Percentiles rank a stretch among this genome's conserved stretches.
Conservation (phyloP, 2,329 filamentous ascomycete genomes). For the Claviceps lovelessii region DNA sequence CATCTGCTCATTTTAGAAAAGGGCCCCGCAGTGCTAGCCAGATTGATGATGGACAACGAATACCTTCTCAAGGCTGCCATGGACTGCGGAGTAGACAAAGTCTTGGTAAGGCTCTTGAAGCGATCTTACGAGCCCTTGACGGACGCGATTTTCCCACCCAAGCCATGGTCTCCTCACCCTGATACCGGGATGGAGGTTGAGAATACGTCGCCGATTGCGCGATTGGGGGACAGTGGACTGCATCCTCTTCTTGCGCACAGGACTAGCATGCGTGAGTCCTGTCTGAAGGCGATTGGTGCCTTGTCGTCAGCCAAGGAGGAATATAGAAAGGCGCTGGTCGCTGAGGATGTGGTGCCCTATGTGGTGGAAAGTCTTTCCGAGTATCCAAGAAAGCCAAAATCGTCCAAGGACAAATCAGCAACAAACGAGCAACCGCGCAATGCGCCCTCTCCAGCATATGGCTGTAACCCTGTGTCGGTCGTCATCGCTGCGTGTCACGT, state of each 20-base stretch:
- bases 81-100: conserved; percentile 41
- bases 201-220: conserved; percentile 23
- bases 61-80: conserved; percentile 69
- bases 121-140: conserved; percentile 34
- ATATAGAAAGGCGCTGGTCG: conserved; percentile 68
- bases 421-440: conserved; percentile 16
- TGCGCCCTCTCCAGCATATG: conserved; percentile 36
- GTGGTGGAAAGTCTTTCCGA: conserved; percentile 64
- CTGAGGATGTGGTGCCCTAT: conserved; percentile 65
- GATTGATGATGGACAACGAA: conserved; percentile 64
- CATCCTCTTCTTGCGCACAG: conserved; percentile 49
- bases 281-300: conserved; percentile 67
- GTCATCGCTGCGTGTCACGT: conserved; percentile 76
- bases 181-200: conserved; percentile 22
- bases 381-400: conserved; percentile 38
- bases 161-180: conserved; percentile 26
- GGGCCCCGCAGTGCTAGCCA: conserved; percentile 61
- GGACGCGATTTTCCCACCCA: conserved; percentile 14
- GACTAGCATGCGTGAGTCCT: conserved; percentile 60
- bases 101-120: conserved; percentile 34
- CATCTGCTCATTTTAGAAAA: conserved; percentile 44
- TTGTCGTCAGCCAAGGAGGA: conserved; percentile 70
- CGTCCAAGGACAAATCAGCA: conserved; percentile 24
- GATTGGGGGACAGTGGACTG: conserved; percentile 47
- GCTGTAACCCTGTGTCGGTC: conserved; percentile 60